Percentiles rank a stretch among this genome's conserved stretches.
Conservation (phyloP, 73 alveolate species). For the Blepharisma japonicum region DNA sequence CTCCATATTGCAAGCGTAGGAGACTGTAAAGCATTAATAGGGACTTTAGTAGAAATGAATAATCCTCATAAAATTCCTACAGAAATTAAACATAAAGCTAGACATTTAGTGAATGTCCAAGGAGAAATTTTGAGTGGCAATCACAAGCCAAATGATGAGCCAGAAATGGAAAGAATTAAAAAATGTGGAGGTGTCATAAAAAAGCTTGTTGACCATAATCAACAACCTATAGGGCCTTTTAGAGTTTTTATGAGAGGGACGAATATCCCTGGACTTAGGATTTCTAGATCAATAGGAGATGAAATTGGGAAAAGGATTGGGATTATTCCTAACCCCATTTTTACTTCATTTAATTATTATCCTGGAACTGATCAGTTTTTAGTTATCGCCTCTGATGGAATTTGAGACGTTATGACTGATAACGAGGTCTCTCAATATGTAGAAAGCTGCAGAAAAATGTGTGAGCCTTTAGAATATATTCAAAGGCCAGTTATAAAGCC, state of each 20-base stretch:
- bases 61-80: background rate
- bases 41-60: background rate
- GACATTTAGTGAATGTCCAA: background rate
- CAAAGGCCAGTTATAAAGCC: background rate
- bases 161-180: constrained; percentile 70
- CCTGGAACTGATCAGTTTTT: background rate
- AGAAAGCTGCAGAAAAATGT: constrained; percentile 15
- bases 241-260: constrained; percentile 70
- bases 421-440: background rate
- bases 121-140: constrained; percentile 33
- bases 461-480: background rate
- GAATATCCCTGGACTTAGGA: constrained; percentile 93
- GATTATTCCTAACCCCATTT: constrained; percentile 70
- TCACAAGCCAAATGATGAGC: constrained; percentile 78
- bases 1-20: constrained; percentile 18
- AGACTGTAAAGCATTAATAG: constrained; percentile 10
- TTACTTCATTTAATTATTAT: too few relatives aligned
- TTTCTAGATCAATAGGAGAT: constrained; percentile 97
- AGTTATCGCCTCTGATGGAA: constrained; percentile 1
- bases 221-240: constrained; percentile 70
- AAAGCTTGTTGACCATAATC: constrained; percentile 52
- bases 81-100: background rate
- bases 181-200: constrained; percentile 70
- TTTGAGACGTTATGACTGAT: background rate
- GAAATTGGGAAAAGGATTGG: constrained; percentile 86